phyloP scores from a whole-genome alignment of 345 rosid genomes.

The Boechera retrofracta region DNA sequence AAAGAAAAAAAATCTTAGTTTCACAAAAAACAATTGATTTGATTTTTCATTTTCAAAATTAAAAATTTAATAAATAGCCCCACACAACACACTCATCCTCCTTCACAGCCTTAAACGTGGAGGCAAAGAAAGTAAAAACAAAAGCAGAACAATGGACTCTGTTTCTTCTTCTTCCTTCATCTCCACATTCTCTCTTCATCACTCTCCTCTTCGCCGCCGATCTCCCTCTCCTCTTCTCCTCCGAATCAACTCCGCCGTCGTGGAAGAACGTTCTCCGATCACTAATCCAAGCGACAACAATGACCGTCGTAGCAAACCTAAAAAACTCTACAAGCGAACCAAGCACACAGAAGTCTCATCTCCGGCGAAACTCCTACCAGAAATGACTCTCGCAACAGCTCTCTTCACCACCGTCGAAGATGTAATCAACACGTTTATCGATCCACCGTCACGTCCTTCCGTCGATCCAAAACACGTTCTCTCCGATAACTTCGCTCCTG shows the following conservation, averaged over 20 bases:
- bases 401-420: conserved; percentile 43
- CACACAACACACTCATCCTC: conserved; percentile 34
- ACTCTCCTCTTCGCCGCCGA: conserved; percentile 18
- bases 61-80: conserved; percentile 32
- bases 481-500: conserved; percentile 50
- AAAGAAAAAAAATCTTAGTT: background rate
- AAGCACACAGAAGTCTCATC: conserved; percentile 14
- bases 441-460: conserved; percentile 51
- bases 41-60: background rate
- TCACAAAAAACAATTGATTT: background rate
- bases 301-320: conserved; percentile 24
- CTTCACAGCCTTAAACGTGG: conserved; percentile 27
- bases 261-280: conserved; percentile 39
- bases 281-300: conserved; percentile 24
- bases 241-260: conserved; percentile 42
- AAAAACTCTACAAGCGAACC: conserved; percentile 13
- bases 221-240: conserved; percentile 29
- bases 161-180: conserved; percentile 39
- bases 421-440: conserved; percentile 48
- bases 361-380: conserved; percentile 26
- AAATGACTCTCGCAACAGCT: conserved; percentile 22
- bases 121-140: conserved; percentile 6
- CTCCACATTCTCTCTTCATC: conserved; percentile 21
- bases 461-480: conserved; percentile 49
- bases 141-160: conserved; percentile 46